Base-by-base conservation (phyloP, 148 eudicot species). In the Silene latifolia region DNA sequence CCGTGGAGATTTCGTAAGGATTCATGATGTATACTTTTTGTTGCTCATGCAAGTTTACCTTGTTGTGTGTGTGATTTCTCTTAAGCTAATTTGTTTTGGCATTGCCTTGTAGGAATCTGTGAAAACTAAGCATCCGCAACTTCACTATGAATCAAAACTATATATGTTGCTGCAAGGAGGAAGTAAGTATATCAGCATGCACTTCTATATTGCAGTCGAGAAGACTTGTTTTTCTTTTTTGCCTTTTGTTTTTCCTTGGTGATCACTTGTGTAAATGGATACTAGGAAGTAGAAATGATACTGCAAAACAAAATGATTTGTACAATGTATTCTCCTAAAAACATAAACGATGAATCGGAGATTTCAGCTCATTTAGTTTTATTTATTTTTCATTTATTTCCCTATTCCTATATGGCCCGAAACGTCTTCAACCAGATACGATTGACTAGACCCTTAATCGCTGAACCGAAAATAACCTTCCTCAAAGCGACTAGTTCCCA, bases 101-200 rank as follows among this genome's bases (percentile, higher is more conserved):
- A 24, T 64, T 76, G 53, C 63, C 61, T 73, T 68, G 8, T 91
- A 95, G 99, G 99, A 95, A 86, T 68, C 97, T 75, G 96, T 79
- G 76, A 92, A 87, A 84, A 95, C 99, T 76, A 95, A 87, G 87
- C 97, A 95, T 76, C 99, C 99, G 60, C 99, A 95, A 72, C 92
- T 95, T 80, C 94, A 92, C 65, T 95, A 95, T 73, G 99, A 95
- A 77, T 95, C 99, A 19, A 95, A 90, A 78, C 82, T 95, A 58
- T 95, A 95, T 74, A 86, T 88, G 92, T 84, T 90, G 82, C 92
- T 95, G 73, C 97, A 92, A 82, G 99, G 99, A 83, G 99, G 99
- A 87, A 90, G 99, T 95, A 86, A 85, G 89, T 82, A 71, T 80
- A 78, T 63, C 14, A 46, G 32, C n/a, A 65, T 0, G 3, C 20